Evolutionary conservation across 1,139 yeast genomes (phyloP).

Genomic region (Suhomyces taliae): DNA sequence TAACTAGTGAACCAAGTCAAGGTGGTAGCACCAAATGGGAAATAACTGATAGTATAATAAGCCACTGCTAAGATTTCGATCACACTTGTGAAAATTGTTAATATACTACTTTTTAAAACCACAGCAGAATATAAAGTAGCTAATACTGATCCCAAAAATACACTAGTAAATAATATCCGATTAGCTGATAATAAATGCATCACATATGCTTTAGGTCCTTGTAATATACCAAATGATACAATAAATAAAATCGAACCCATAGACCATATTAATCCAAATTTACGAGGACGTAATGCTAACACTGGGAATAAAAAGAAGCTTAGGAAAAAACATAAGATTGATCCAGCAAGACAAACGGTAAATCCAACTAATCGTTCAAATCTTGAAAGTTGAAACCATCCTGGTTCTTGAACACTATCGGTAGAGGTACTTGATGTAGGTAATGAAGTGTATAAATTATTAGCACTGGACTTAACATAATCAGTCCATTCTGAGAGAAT

Average conservation of each 20-base stretch:
- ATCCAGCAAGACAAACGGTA: conserved; percentile 71
- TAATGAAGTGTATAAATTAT: conserved; percentile 40
- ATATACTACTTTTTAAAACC: conserved; percentile 62
- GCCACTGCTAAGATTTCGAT: conserved; percentile 81
- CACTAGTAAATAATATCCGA: conserved; percentile 74
- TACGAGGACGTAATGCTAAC: conserved; percentile 83
- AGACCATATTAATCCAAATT: conserved; percentile 89
- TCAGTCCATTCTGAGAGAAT: conserved; percentile 47
- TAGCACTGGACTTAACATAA: conserved; percentile 44
- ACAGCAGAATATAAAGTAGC: conserved; percentile 61
- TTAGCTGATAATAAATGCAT: conserved; percentile 73
- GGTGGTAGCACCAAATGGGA: conserved; percentile 93
- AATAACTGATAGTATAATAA: conserved; percentile 87
- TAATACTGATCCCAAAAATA: conserved; percentile 75
- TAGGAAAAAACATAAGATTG: conserved; percentile 74
- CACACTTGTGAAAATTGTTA: conserved; percentile 74
- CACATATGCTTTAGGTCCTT: conserved; percentile 83
- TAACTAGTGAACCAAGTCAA: conserved; percentile 78
- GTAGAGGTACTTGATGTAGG: conserved; percentile 31
- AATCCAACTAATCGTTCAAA: conserved; percentile 82
- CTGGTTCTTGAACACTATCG: conserved; percentile 39
- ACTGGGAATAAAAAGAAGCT: conserved; percentile 88
- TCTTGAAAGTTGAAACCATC: conserved; percentile 64
- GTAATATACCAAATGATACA: conserved; percentile 84
- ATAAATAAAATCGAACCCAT: conserved; percentile 87